Evolutionary conservation across 2,329 filamentous ascomycete genomes (phyloP).

Genomic region (Trichoderma sp.): DNA sequence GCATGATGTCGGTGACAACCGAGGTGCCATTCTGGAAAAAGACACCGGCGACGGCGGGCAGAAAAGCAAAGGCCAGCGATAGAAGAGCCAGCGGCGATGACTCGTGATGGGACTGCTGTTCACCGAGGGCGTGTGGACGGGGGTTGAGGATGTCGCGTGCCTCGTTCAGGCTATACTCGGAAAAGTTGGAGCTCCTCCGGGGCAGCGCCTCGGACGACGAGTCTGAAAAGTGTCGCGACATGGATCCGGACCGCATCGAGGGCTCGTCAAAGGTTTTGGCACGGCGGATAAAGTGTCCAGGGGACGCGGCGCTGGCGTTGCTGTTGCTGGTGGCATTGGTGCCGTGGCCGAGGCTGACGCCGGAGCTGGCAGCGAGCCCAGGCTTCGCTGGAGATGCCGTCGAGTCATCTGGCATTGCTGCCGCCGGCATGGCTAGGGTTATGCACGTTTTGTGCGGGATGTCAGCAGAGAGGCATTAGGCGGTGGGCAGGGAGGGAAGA

Average conservation of each 20-base stretch:
- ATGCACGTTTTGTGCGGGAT: conserved; percentile 15
- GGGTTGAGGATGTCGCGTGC: conserved; percentile 67
- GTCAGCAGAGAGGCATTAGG: conserved; percentile 11
- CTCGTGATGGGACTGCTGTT: conserved; percentile 49
- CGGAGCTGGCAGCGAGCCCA: conserved; percentile 21
- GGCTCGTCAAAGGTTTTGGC: conserved; percentile 44
- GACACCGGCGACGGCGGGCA: conserved; percentile 83
- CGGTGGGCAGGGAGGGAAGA: conserved; percentile 9
- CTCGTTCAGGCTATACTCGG: conserved; percentile 71
- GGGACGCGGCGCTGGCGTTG: conserved; percentile 15
- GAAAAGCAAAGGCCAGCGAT: conserved; percentile 79
- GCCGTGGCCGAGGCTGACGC: conserved; percentile 13
- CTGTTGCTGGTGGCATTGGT: background rate
- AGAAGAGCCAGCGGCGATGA: conserved; percentile 74
- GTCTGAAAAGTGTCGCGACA: conserved; percentile 31
- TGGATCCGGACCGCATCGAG: conserved; percentile 29
- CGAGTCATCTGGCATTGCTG: conserved; percentile 29
- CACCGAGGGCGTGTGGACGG: conserved; percentile 39
- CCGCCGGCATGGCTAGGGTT: conserved; percentile 17
- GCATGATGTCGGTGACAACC: conserved; percentile 80
- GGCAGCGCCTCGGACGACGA: conserved; percentile 41
- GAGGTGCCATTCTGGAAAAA: conserved; percentile 83
- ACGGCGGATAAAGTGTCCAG: conserved; percentile 46
- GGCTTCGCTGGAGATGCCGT: conserved; percentile 12
- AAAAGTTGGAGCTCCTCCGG: conserved; percentile 76